Percentiles rank a stretch among this genome's conserved stretches.
Conservation (phyloP, 768 basidiomycete genomes). For the Boletus sp. region DNA sequence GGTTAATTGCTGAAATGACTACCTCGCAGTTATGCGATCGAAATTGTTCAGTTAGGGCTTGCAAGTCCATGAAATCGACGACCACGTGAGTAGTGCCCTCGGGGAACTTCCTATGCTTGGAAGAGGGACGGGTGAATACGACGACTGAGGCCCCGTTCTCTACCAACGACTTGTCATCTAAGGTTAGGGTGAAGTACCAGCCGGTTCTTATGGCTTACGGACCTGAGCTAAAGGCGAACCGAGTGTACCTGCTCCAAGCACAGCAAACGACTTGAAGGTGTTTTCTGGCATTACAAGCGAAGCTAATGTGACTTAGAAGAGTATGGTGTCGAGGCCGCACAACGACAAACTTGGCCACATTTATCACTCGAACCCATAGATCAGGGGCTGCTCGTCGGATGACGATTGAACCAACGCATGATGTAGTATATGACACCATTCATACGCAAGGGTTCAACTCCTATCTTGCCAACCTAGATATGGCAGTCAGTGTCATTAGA, state of each 20-base stretch:
- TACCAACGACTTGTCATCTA: conserved; percentile 9
- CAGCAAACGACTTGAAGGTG: conserved; percentile 18
- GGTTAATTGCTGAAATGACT: conserved; percentile 27
- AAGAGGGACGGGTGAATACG: conserved; percentile 14
- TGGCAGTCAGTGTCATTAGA: neutral
- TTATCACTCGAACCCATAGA: neutral
- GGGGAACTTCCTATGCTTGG: conserved; percentile 8
- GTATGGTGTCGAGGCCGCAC: neutral
- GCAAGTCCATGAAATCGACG: conserved; percentile 11
- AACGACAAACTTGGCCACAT: neutral
- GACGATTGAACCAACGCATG: neutral
- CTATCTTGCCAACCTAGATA: neutral
- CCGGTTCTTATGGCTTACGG: neutral
- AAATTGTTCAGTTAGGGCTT: conserved; percentile 15
- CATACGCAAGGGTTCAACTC: neutral
- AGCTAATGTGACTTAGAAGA: neutral
- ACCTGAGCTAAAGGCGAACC: conserved; percentile 14
- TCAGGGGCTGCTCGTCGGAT: neutral
- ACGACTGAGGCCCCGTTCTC: conserved; percentile 10
- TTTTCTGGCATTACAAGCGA: conserved; percentile 7
- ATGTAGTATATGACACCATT: conserved; percentile 6
- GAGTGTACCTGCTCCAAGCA: conserved; percentile 20
- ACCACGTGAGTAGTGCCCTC: conserved; percentile 5
- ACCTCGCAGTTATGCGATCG: conserved; percentile 22
- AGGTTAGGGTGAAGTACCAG: neutral